phyloP scores from a whole-genome alignment of 768 basidiomycete species.

The Sporobolomyces pararoseus region DNA sequence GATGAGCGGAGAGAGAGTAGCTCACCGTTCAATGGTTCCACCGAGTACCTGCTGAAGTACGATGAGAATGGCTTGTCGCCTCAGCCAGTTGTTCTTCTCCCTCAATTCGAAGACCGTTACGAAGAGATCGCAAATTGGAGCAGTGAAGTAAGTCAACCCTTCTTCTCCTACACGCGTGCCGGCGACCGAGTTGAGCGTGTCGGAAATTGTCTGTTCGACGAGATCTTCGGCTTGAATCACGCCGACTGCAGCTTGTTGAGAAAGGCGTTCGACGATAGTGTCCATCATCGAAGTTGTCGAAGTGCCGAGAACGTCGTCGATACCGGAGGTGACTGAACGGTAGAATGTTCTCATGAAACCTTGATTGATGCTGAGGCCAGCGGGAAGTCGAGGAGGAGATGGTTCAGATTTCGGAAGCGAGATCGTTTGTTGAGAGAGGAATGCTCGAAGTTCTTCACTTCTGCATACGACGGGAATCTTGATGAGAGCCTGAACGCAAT shows the following conservation, averaged over 20 bases:
- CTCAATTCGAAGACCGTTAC: conserved; percentile 91
- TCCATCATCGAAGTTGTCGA: conserved; percentile 71
- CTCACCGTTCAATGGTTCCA: conserved; percentile 89
- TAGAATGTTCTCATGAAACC: conserved; percentile 82
- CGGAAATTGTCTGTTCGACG: conserved; percentile 50
- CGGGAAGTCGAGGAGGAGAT: neutral
- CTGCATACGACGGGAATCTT: conserved; percentile 71
- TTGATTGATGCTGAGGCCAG: conserved; percentile 59
- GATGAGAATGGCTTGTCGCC: conserved; percentile 90
- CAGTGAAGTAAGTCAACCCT: conserved; percentile 80
- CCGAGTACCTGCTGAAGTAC: conserved; percentile 94
- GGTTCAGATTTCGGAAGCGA: conserved; percentile 28
- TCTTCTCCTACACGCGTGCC: conserved; percentile 62
- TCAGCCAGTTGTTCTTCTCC: conserved; percentile 93
- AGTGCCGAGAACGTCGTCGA: conserved; percentile 89
- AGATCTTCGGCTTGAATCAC: conserved; percentile 80
- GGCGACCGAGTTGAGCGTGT: conserved; percentile 63
- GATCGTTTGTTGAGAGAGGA: conserved; percentile 64
- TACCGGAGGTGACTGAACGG: conserved; percentile 83
- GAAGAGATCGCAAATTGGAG: conserved; percentile 88
- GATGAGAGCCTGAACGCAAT: conserved; percentile 64
- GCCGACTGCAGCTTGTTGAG: conserved; percentile 79
- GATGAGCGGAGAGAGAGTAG: neutral
- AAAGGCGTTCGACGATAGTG: conserved; percentile 85
- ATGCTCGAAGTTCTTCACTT: conserved; percentile 73